A percentile compares a stretch with the other conserved stretches of the same genome.
These are phyloP conservation scores for Perilla frutescens DNA, from an alignment of 257 asterid genomes.

Conservation along the genomic window DNA sequence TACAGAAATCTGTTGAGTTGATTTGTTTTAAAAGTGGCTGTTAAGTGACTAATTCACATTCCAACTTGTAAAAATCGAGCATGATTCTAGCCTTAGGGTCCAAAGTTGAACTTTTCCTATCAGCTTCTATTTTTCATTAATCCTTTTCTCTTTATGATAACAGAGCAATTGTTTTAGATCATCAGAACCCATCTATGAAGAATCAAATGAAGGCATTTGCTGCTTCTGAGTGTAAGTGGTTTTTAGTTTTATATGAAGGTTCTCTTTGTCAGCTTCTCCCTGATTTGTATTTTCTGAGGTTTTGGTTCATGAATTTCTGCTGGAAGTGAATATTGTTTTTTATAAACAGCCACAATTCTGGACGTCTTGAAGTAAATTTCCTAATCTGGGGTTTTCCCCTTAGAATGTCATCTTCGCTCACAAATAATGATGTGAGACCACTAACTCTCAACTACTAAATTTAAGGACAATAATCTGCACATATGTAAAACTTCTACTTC, in stretches of 20 bases:
- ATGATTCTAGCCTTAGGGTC: slow-evolving; percentile 12
- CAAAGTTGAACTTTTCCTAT: slow-evolving; percentile 19
- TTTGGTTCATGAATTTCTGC: slow-evolving; percentile 25
- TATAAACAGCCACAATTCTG: not conserved
- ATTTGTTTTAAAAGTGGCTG: slow-evolving; percentile 1
- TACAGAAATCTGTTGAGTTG: slow-evolving; percentile 6
- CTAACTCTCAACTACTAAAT: slow-evolving; percentile 12
- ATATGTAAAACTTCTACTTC: not conserved
- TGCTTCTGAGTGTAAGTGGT: slow-evolving; percentile 81
- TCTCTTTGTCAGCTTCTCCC: slow-evolving; percentile 26
- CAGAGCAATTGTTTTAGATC: slow-evolving; percentile 95
- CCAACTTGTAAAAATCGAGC: slow-evolving; percentile 14
- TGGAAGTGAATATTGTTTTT: slow-evolving; percentile 17
- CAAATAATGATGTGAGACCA: slow-evolving; percentile 19
- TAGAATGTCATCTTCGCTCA: slow-evolving; percentile 7
- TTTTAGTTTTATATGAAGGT: slow-evolving; percentile 15
- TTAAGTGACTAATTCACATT: not conserved
- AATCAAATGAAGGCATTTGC: slow-evolving; percentile 74
- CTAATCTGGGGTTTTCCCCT: not conserved
- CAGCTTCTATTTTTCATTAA: slow-evolving; percentile 26
- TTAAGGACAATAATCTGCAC: slow-evolving; percentile 12
- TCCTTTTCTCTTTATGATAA: slow-evolving; percentile 42
- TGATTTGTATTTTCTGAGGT: slow-evolving; percentile 16
- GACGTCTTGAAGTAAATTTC: slow-evolving; percentile 13
- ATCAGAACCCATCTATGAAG: slow-evolving; percentile 75